Evolutionary conservation across 2,329 filamentous ascomycete species (phyloP).

Genomic region (Aspergillus proliferans): DNA sequence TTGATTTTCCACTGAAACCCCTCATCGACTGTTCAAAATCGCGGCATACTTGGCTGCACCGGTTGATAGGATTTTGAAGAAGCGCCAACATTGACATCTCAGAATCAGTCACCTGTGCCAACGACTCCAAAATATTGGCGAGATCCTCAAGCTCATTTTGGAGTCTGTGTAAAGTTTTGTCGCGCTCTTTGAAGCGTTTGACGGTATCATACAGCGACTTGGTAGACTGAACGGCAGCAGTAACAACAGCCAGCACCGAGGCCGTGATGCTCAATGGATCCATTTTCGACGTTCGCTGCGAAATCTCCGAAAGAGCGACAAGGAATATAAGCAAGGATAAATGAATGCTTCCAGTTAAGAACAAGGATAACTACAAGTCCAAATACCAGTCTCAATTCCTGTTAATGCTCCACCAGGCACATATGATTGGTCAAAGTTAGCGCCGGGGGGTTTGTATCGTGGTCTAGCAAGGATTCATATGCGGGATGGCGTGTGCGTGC

Average conservation of each 20-base stretch:
- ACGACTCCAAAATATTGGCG: constrained; percentile 24
- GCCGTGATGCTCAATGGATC: constrained; percentile 33
- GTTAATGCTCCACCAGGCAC: background rate
- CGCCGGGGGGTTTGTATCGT: background rate
- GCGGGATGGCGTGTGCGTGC: constrained; percentile 41
- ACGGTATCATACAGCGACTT: constrained; percentile 29
- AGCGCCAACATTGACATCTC: constrained; percentile 20
- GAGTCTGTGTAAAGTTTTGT: constrained; percentile 30
- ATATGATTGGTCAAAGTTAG: background rate
- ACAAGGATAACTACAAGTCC: background rate
- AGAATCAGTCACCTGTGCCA: constrained; percentile 18
- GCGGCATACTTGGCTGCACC: constrained; percentile 31
- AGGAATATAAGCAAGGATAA: background rate
- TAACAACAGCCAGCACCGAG: constrained; percentile 26
- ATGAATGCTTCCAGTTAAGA: background rate
- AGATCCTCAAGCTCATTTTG: constrained; percentile 30
- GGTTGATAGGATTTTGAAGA: constrained; percentile 30
- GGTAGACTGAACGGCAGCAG: constrained; percentile 29
- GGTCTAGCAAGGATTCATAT: background rate
- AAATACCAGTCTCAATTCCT: background rate
- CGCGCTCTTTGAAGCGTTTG: constrained; percentile 28
- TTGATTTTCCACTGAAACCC: constrained; percentile 29
- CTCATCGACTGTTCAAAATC: constrained; percentile 35
- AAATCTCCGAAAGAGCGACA: background rate
- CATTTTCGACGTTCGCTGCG: constrained; percentile 4